Conservation (phyloP, 2,329 filamentous ascomycete species). For the Rutstroemia sp. region DNA sequence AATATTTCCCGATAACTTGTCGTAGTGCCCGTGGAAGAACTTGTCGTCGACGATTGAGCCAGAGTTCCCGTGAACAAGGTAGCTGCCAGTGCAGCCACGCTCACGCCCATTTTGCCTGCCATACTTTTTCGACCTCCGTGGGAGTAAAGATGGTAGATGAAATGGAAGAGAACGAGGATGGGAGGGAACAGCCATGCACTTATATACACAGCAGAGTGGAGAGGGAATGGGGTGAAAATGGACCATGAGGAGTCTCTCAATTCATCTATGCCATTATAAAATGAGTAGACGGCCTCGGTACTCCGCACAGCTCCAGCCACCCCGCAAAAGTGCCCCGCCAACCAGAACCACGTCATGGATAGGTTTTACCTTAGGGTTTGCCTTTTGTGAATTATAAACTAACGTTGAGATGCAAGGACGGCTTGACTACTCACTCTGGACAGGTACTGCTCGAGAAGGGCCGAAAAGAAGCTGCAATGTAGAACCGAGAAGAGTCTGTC, state of each 20-base stretch:
- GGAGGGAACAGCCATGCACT: neutral
- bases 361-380: neutral
- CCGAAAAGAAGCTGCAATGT: neutral
- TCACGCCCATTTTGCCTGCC: slow-evolving; percentile 10
- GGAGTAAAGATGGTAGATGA: neutral
- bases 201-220: neutral
- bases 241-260: neutral
- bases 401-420: neutral
- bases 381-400: neutral
- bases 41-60: slow-evolving; percentile 14
- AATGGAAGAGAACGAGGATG: neutral
- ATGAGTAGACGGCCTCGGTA: neutral
- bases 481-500: neutral
- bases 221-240: neutral
- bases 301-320: neutral
- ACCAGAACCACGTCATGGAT: neutral
- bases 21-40: slow-evolving; percentile 10
- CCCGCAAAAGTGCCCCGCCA: neutral
- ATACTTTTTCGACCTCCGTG: slow-evolving; percentile 11
- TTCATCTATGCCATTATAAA: neutral
- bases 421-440: neutral
- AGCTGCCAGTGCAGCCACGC: slow-evolving; percentile 11
- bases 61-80: slow-evolving; percentile 9
- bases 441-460: neutral
- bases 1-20: slow-evolving; percentile 28